Conservation (phyloP, 768 basidiomycete species). For the Nidularia pulvinata region DNA sequence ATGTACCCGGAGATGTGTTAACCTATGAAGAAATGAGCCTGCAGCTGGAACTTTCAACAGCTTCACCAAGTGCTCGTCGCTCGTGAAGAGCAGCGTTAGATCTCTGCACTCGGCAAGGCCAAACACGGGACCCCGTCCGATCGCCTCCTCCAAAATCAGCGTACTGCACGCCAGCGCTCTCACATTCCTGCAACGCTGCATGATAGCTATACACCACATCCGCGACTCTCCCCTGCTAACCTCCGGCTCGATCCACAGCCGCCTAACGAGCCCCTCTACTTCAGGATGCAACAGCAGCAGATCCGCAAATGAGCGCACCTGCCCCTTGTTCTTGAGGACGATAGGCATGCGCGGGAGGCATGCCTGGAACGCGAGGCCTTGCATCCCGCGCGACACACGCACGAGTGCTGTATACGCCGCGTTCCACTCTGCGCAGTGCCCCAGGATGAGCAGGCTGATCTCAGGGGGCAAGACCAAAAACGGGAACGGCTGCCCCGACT, state of each 20-base stretch:
- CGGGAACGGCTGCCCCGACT: slow-evolving; percentile 13
- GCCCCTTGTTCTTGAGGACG: slow-evolving; percentile 23
- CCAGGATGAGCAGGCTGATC: slow-evolving; percentile 24
- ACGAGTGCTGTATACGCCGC: slow-evolving; percentile 27
- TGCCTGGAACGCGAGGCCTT: slow-evolving; percentile 23
- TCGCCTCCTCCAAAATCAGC: no score
- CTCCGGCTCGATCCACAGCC: slow-evolving; percentile 1
- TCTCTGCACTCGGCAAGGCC: no score
- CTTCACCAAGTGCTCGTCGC: no score
- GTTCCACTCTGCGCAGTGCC: slow-evolving; percentile 22
- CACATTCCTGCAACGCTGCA: not conserved
- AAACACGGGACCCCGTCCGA: no score
- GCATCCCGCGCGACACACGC: slow-evolving; percentile 26
- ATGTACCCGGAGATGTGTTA: slow-evolving; percentile 31
- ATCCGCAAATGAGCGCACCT: slow-evolving; percentile 24
- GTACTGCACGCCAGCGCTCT: not conserved
- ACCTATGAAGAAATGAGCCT: slow-evolving; percentile 18
- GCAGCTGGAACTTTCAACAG: no score
- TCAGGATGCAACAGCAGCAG: slow-evolving; percentile 9
- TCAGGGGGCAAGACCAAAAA: slow-evolving; percentile 28
- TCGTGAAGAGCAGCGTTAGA: no score
- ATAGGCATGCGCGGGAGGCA: slow-evolving; percentile 31
- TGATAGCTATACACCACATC: not conserved
- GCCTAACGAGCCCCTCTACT: not conserved
- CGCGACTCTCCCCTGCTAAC: not conserved